Conservation (phyloP, 2,329 filamentous ascomycete genomes). For the Botrytis squamosa region DNA sequence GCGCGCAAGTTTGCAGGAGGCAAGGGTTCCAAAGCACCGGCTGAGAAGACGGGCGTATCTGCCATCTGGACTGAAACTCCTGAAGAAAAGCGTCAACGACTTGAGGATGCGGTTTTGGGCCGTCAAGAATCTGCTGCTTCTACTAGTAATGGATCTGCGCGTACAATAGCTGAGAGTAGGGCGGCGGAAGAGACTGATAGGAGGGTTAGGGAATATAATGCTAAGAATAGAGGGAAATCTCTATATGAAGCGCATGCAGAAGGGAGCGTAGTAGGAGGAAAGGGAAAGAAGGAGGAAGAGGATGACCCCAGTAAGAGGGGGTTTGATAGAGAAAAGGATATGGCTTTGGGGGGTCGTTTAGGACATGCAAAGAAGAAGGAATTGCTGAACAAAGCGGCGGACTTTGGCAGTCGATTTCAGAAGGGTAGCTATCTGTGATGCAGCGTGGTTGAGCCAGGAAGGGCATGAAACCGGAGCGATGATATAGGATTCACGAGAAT, state of each 20-base stretch:
- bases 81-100: constrained; percentile 76
- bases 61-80: constrained; percentile 87
- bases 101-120: constrained; percentile 81
- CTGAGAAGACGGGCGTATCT: constrained; percentile 35
- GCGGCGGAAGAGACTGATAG: constrained; percentile 47
- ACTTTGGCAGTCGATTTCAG: constrained; percentile 59
- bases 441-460: background rate
- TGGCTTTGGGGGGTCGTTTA: constrained; percentile 72
- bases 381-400: constrained; percentile 73
- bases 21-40: constrained; percentile 51
- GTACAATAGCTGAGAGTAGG: constrained; percentile 31
- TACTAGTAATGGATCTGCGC: constrained; percentile 5
- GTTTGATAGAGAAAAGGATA: constrained; percentile 93
- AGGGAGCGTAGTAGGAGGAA: constrained; percentile 36
- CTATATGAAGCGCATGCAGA: constrained; percentile 54
- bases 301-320: constrained; percentile 88
- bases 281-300: constrained; percentile 51
- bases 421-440: constrained; percentile 52
- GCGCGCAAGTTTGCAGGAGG: constrained; percentile 79
- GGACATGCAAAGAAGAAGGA: constrained; percentile 73
- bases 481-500: background rate
- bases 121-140: constrained; percentile 43
- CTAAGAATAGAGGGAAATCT: constrained; percentile 53
- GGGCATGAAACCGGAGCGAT: background rate
- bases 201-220: constrained; percentile 59